Conservation (phyloP, 352 stramenopile genomes). For the Elongisporangium undulatum region DNA sequence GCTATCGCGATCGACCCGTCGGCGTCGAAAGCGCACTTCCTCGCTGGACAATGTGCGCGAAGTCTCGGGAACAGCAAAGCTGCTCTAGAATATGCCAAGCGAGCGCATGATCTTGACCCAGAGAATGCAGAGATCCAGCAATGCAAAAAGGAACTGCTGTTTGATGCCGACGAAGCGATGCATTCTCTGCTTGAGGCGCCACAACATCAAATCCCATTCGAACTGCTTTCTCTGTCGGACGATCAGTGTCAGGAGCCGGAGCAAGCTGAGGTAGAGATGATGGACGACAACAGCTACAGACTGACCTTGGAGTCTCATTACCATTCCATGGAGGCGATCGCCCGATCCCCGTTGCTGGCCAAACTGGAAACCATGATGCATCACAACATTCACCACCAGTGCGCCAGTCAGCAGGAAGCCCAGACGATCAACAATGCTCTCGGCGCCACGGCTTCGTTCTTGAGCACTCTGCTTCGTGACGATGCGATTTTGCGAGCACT, state of each 20-base stretch:
- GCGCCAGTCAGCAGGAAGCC: conserved; percentile 12
- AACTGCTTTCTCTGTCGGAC: conserved; percentile 16
- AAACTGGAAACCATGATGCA: conserved; percentile 49
- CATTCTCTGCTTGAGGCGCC: not conserved
- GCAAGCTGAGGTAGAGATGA: too few relatives aligned
- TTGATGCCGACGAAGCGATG: not conserved
- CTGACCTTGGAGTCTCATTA: conserved; percentile 7
- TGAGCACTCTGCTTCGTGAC: too few relatives aligned
- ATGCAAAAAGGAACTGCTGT: not conserved
- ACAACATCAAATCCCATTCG: not conserved
- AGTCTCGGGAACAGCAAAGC: conserved; percentile 27
- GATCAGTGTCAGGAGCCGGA: not conserved
- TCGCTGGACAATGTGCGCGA: conserved; percentile 34
- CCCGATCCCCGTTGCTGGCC: conserved; percentile 20
- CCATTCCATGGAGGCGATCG: conserved; percentile 19
- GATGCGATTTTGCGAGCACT: too few relatives aligned
- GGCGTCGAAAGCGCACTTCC: conserved; percentile 12
- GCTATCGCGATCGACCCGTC: conserved; percentile 13
- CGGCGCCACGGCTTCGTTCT: too few relatives aligned
- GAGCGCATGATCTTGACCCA: conserved; percentile 11
- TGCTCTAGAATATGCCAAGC: conserved; percentile 17
- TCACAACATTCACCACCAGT: conserved; percentile 50
- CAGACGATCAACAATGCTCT: too few relatives aligned
- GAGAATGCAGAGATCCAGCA: conserved; percentile 22
- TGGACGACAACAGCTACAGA: too few relatives aligned